A percentile compares a stretch with the other conserved stretches of the same genome.
These are phyloP conservation scores for Bipolaris sorokiniana DNA, from an alignment of 2,329 filamentous ascomycete species.

Conservation along the genomic window DNA sequence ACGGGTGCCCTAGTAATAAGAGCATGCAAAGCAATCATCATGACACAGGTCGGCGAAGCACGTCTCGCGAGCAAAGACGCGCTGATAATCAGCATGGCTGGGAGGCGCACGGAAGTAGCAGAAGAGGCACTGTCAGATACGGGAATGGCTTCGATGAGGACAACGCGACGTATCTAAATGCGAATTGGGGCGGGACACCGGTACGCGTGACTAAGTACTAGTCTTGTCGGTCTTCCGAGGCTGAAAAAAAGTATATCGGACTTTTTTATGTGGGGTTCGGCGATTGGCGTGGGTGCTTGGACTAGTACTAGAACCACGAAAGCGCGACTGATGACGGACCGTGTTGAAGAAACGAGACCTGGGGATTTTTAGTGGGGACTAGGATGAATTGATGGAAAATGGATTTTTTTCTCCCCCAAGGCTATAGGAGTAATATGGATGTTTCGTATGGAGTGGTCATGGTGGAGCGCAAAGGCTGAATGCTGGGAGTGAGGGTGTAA, in stretches of 20 bases:
- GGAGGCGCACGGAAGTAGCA: constrained; percentile 2
- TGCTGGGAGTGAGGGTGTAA: neutral
- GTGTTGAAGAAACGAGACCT: neutral
- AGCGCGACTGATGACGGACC: too few relatives aligned
- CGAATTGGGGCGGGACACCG: constrained; percentile 24
- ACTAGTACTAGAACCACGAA: too few relatives aligned
- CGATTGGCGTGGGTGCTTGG: neutral
- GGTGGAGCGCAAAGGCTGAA: neutral
- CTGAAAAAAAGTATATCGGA: neutral
- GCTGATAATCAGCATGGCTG: constrained; percentile 8
- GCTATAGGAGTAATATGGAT: neutral
- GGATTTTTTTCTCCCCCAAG: neutral
- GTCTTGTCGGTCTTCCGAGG: neutral
- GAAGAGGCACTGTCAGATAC: constrained; percentile 7
- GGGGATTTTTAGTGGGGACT: neutral
- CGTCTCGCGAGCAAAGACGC: neutral
- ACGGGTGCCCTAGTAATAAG: constrained; percentile 9
- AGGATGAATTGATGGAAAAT: neutral
- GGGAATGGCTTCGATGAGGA: constrained; percentile 30
- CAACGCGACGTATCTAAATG: constrained; percentile 32
- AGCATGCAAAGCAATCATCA: neutral
- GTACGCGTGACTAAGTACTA: constrained; percentile 22
- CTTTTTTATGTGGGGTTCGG: neutral
- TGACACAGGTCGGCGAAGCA: neutral
- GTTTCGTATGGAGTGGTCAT: neutral